Evolutionary conservation across 2,329 filamentous ascomycete genomes (phyloP).

Genomic region (Moelleriella libera): DNA sequence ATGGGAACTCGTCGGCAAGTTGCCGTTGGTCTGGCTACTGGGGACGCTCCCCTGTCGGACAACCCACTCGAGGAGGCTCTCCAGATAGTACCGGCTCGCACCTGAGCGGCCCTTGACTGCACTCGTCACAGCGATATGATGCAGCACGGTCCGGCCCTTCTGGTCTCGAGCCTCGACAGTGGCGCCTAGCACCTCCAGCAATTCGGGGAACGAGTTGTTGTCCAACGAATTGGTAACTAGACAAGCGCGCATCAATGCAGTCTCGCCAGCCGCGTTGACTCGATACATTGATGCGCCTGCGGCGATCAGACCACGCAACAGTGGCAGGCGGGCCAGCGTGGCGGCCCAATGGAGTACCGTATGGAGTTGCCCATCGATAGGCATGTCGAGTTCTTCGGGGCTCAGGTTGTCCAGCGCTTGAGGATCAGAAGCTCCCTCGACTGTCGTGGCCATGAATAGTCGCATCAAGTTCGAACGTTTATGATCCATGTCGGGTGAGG

Average conservation of each 20-base stretch:
- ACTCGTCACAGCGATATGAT: constrained; percentile 92
- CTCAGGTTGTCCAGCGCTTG: constrained; percentile 65
- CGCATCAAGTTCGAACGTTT: constrained; percentile 74
- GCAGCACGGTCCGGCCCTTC: constrained; percentile 80
- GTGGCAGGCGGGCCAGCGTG: constrained; percentile 71
- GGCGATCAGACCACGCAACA: constrained; percentile 68
- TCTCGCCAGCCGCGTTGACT: constrained; percentile 81
- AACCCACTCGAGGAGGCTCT: constrained; percentile 86
- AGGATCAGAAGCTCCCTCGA: constrained; percentile 58
- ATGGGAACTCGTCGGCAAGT: constrained; percentile 24
- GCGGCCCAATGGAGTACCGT: constrained; percentile 95
- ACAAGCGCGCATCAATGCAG: constrained; percentile 82
- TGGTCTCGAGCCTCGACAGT: constrained; percentile 86
- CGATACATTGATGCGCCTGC: constrained; percentile 79
- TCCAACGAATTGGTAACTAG: constrained; percentile 91
- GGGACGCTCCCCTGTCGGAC: constrained; percentile 66
- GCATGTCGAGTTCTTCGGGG: constrained; percentile 75
- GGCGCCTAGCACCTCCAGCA: constrained; percentile 75
- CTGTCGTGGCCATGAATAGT: constrained; percentile 62
- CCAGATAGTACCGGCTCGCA: constrained; percentile 89
- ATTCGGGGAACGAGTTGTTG: constrained; percentile 74
- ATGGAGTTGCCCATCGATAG: constrained; percentile 77
- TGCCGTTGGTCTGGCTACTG: constrained; percentile 31
- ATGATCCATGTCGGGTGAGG: constrained; percentile 53
- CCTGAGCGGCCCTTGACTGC: constrained; percentile 87